phyloP scores from a whole-genome alignment of 2,329 filamentous ascomycete species.

The Botrytis aclada region DNA sequence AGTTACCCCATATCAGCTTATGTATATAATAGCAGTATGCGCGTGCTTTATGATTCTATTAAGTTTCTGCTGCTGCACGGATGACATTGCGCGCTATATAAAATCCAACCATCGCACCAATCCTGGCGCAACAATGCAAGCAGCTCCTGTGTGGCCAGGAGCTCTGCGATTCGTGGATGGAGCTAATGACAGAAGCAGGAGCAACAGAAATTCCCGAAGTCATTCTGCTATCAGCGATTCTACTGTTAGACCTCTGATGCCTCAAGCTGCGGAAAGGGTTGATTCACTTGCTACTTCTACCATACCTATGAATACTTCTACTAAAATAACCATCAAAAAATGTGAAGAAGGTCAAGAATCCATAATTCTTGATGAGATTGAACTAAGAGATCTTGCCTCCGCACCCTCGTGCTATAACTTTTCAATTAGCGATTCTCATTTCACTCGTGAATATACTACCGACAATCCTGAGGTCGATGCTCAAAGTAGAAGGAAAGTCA shows the following conservation, averaged over 20 bases:
- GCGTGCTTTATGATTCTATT: constrained; percentile 13
- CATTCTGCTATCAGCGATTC: not conserved
- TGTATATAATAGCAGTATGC: constrained; percentile 15
- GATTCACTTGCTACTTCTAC: not conserved
- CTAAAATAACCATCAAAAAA: constrained; percentile 10
- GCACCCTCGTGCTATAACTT: not conserved
- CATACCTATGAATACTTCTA: not conserved
- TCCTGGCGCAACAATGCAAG: constrained; percentile 7
- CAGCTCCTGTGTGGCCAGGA: not conserved
- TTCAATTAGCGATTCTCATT: not conserved
- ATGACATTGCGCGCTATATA: constrained; percentile 11
- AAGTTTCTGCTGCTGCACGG: constrained; percentile 14
- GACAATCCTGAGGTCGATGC: not conserved
- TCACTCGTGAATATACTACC: not conserved
- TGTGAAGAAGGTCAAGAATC: constrained; percentile 12
- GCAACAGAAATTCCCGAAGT: not conserved
- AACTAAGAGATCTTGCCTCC: not conserved
- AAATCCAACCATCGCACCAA: not conserved
- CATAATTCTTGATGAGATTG: constrained; percentile 9
- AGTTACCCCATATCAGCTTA: constrained; percentile 6
- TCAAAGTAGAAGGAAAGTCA: not conserved
- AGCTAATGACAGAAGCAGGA: not conserved
- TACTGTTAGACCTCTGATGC: not conserved
- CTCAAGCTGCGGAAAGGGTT: not conserved
- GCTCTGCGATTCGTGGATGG: constrained; percentile 2